Evolutionary conservation across 2,329 filamentous ascomycete genomes (phyloP).

Genomic region (Botrytis porri): DNA sequence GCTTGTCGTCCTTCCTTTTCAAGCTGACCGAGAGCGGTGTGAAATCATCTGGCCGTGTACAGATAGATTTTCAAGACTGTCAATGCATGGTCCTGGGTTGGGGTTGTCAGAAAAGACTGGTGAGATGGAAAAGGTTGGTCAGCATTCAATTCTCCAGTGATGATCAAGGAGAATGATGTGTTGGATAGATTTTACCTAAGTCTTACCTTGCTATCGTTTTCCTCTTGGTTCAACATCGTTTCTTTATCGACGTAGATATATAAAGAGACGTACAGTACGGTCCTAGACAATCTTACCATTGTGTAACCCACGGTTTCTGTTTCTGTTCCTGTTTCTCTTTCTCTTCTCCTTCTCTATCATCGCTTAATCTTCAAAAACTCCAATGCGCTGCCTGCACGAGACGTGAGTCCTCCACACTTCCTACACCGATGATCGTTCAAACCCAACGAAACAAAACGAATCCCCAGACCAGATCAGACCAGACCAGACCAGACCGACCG

Average conservation of each 20-base stretch:
- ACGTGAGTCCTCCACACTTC: background rate
- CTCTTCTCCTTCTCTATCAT: background rate
- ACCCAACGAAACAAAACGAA: background rate
- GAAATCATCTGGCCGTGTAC: background rate
- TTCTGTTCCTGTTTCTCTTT: background rate
- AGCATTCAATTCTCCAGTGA: background rate
- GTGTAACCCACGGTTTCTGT: background rate
- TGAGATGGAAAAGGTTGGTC: background rate
- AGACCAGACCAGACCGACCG: background rate
- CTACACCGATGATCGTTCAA: background rate
- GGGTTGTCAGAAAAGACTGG: background rate
- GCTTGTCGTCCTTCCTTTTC: constrained; percentile 18
- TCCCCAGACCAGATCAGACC: background rate
- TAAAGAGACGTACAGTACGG: background rate
- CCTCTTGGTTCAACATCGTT: background rate
- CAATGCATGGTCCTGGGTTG: background rate
- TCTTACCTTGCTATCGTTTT: background rate
- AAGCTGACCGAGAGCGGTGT: constrained; percentile 20
- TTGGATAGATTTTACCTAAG: background rate
- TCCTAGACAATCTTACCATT: background rate
- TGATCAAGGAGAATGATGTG: background rate
- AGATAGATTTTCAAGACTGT: background rate
- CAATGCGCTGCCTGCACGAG: background rate
- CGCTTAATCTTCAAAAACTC: background rate
- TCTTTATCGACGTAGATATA: background rate